Conservation (phyloP, 2,329 filamentous ascomycete species). For the Sporothrix curviconia region DNA sequence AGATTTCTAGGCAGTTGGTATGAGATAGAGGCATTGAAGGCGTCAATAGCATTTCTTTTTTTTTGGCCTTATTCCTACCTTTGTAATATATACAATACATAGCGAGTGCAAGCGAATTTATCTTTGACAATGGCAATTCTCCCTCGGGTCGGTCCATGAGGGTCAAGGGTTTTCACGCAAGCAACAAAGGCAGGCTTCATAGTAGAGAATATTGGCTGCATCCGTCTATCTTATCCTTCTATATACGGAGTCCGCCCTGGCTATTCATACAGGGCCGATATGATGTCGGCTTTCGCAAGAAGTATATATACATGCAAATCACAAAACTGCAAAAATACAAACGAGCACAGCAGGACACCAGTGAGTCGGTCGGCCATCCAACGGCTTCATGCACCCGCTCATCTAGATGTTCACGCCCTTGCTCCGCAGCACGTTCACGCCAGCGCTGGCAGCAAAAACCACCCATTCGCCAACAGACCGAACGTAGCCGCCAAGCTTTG, state of each 20-base stretch:
- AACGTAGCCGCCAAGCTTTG: conserved; percentile 54
- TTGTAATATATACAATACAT: background rate
- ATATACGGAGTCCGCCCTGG: background rate
- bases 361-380: no score
- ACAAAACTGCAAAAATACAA: no score
- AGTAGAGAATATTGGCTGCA: background rate
- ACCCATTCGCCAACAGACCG: conserved; percentile 66
- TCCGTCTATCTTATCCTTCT: background rate
- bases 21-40: no score
- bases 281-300: no score
- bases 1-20: no score
- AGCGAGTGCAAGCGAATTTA: background rate
- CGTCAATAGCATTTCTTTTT: no score
- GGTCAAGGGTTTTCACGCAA: no score
- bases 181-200: background rate
- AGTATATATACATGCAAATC: no score
- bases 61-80: background rate
- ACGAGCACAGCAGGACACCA: no score
- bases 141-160: no score
- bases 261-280: background rate
- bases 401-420: conserved; percentile 79
- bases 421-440: conserved; percentile 77
- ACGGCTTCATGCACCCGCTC: no score
- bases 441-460: conserved; percentile 71
- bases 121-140: no score